Evolutionary conservation across 371 early-diverging fungal genomes (phyloP).

Genomic region (Parasitella parasitica): DNA sequence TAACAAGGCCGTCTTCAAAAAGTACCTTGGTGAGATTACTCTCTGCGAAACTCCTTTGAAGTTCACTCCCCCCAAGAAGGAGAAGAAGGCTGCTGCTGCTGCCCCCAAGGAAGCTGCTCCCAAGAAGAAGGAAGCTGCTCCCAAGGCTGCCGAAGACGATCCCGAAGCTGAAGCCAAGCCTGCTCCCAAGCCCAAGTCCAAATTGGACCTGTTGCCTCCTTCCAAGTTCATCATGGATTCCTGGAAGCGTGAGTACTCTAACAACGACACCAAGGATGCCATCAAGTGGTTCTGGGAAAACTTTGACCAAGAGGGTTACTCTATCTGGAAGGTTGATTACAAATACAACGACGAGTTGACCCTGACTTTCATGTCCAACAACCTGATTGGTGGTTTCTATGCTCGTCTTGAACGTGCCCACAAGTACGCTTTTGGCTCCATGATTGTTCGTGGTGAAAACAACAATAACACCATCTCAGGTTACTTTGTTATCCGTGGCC

Average conservation of each 20-base stretch:
- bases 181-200: slow-evolving; percentile 90
- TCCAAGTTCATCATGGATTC: slow-evolving; percentile 82
- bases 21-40: slow-evolving; percentile 66
- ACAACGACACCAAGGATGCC: slow-evolving; percentile 90
- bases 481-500: slow-evolving; percentile 93
- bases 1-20: slow-evolving; percentile 78
- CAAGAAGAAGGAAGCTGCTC: slow-evolving; percentile 67
- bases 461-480: slow-evolving; percentile 90
- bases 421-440: slow-evolving; percentile 94
- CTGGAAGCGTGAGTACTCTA: slow-evolving; percentile 97
- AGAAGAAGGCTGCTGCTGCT: slow-evolving; percentile 60
- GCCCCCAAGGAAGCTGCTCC: slow-evolving; percentile 50
- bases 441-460: slow-evolving; percentile 85
- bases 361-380: slow-evolving; percentile 85
- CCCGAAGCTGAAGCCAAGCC: slow-evolving; percentile 60
- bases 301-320: slow-evolving; percentile 85
- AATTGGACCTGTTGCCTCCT: slow-evolving; percentile 85
- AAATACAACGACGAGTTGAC: slow-evolving; percentile 93
- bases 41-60: slow-evolving; percentile 37
- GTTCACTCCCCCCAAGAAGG: slow-evolving; percentile 46
- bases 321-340: slow-evolving; percentile 88
- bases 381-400: slow-evolving; percentile 92
- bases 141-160: slow-evolving; percentile 61
- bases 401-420: slow-evolving; percentile 91
- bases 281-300: slow-evolving; percentile 94